Evolutionary conservation across 441 rosid species (phyloP).

Genomic region (Erodium texanum): DNA sequence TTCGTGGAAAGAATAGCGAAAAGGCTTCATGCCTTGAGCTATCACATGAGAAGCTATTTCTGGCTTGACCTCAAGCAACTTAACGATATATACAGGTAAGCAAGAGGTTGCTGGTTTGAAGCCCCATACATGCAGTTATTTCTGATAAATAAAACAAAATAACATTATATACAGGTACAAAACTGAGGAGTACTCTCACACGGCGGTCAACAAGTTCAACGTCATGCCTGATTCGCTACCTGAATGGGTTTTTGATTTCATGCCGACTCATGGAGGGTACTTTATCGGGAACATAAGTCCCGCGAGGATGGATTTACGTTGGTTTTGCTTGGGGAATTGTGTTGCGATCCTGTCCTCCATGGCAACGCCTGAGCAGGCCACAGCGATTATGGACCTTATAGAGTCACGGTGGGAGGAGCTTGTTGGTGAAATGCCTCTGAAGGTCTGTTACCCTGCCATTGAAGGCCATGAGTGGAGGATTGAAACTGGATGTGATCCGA

Average conservation of each 20-base stretch:
- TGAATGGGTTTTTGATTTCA: slow-evolving; percentile 83
- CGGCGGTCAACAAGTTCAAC: slow-evolving; percentile 85
- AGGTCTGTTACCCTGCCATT: slow-evolving; percentile 79
- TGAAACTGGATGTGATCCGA: slow-evolving; percentile 77
- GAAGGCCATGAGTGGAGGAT: slow-evolving; percentile 83
- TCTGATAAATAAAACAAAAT: no score
- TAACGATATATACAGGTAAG: slow-evolving; percentile 68
- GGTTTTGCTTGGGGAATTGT: slow-evolving; percentile 89
- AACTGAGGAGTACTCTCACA: slow-evolving; percentile 92
- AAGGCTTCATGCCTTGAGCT: slow-evolving; percentile 81
- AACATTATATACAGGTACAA: slow-evolving; percentile 17
- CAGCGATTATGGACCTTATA: slow-evolving; percentile 90
- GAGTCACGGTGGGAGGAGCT: slow-evolving; percentile 89
- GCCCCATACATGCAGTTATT: no score
- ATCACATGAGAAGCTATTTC: slow-evolving; percentile 75
- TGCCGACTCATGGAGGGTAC: slow-evolving; percentile 75
- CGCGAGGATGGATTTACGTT: slow-evolving; percentile 90
- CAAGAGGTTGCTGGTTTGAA: no score
- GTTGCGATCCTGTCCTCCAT: slow-evolving; percentile 74
- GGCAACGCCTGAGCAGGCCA: slow-evolving; percentile 81
- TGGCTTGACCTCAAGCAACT: slow-evolving; percentile 92
- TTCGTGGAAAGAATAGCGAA: slow-evolving; percentile 62
- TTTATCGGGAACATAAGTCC: slow-evolving; percentile 88
- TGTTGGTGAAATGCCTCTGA: slow-evolving; percentile 89
- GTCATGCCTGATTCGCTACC: slow-evolving; percentile 94